A percentile compares a stretch with the other conserved stretches of the same genome.
Evolutionary conservation across 768 basidiomycete genomes (phyloP).

Genomic region (Sarcomyxa edulis): DNA sequence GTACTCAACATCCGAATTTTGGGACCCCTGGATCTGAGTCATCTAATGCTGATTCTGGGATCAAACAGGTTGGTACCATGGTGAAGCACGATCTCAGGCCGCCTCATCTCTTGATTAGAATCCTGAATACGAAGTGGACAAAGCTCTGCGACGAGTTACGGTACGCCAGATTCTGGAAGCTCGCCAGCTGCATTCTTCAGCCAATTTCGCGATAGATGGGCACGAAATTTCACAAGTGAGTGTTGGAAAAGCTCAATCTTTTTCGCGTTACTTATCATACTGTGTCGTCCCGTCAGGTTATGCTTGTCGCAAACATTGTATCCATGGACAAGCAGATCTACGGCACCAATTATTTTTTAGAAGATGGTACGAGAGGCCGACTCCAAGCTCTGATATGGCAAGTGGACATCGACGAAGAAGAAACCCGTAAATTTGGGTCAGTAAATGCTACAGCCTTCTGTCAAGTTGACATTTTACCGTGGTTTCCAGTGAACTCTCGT

Average conservation of each 20-base stretch:
- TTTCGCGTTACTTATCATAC: not conserved
- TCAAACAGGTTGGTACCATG: not conserved
- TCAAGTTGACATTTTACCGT: too few relatives aligned
- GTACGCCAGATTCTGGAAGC: not conserved
- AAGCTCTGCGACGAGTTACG: not conserved
- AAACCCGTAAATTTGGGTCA: too few relatives aligned
- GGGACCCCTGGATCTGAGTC: not conserved
- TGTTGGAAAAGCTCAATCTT: not conserved
- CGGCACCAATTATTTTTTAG: too few relatives aligned
- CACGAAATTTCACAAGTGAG: not conserved
- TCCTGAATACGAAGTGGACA: not conserved
- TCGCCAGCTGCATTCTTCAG: not conserved
- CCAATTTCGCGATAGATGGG: not conserved
- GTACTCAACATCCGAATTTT: not conserved
- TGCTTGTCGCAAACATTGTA: constrained; percentile 5
- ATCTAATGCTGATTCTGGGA: not conserved
- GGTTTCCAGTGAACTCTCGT: too few relatives aligned
- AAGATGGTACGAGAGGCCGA: too few relatives aligned
- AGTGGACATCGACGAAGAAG: too few relatives aligned
- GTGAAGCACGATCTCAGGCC: not conserved
- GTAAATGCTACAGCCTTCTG: too few relatives aligned
- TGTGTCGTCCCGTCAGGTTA: not conserved
- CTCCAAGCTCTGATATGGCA: too few relatives aligned
- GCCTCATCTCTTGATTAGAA: not conserved
- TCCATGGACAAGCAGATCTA: too few relatives aligned